Base-by-base conservation (phyloP, 2,329 filamentous ascomycete genomes). In the Pseudocercospora vitis region DNA sequence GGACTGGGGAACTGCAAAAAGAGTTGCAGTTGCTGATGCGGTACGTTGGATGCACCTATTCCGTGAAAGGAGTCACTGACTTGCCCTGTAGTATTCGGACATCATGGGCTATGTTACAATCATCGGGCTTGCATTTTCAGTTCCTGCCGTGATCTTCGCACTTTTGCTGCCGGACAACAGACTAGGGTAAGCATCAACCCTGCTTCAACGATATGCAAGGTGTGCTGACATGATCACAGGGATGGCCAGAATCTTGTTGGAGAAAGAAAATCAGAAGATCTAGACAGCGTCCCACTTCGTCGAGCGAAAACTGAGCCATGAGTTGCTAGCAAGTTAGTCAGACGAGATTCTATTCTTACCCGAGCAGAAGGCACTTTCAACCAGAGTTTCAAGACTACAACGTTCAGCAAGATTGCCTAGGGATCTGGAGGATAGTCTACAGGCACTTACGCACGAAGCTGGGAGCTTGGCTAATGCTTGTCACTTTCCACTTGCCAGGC, bases 11-110 rank as follows among this genome's bases (percentile, higher is more conserved):
- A 70, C 72, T 0, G 39, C 65, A 3, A 68, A 77, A 40, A 63
- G 76, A 16, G 66, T 55, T 5, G 75, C 77, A 1, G 67, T 79
- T n/a, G 71, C 74, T 57, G 52, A 48, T 23, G 59, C 59, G 21
- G 57, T 60, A 32, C 47, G 55, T 57, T 2, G 14, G 16, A 8
- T 21, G n/a, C 7, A 1, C 2, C 9, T n/a, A 8, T 45, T 39
- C 29, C 53, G 66, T 16, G 74, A 74, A 7, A 26, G 44, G 26
- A 19, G 51, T 54, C 37, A 56, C 31, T 23, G 33, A 45, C 24
- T 18, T 42, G n/a, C n/a, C n/a, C 23, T 47, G 16, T 26, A 60
- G 54, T 61, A 60, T 50, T 61, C 58, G 16, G 58, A 60, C 40
- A 57, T 61, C 19, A 55, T 63, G 42, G 53, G 59, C 18, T 63